phyloP scores from a whole-genome alignment of 2,329 filamentous ascomycete genomes.

The Cladosporium sp. region DNA sequence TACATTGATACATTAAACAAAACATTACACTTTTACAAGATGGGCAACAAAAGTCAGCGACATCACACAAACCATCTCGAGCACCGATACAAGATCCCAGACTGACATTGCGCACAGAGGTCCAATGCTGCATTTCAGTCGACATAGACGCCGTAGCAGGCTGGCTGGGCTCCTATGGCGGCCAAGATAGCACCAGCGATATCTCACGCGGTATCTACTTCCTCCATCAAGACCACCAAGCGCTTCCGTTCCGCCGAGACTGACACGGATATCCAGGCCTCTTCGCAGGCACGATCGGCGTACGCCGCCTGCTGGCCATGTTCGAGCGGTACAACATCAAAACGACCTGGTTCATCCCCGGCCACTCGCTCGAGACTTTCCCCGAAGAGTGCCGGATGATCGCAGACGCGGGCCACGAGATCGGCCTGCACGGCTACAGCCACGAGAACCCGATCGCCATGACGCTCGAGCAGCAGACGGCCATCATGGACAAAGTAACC shows the following conservation, averaged over 20 bases:
- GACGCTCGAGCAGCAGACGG: slow-evolving; percentile 67
- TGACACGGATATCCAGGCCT: slow-evolving; percentile 28
- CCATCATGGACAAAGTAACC: slow-evolving; percentile 59
- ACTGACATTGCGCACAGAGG: slow-evolving; percentile 15
- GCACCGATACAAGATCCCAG: not conserved
- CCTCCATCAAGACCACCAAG: not conserved
- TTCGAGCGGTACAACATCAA: slow-evolving; percentile 69
- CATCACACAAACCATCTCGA: not conserved
- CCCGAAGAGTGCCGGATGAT: slow-evolving; percentile 58
- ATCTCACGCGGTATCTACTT: slow-evolving; percentile 49
- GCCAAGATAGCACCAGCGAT: slow-evolving; percentile 65
- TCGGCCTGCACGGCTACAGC: slow-evolving; percentile 64
- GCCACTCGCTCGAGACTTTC: slow-evolving; percentile 59
- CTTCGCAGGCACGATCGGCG: slow-evolving; percentile 63
- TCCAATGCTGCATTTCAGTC: slow-evolving; percentile 40
- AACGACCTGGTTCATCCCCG: slow-evolving; percentile 60
- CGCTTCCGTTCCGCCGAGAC: not conserved
- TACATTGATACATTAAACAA: not conserved
- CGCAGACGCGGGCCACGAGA: slow-evolving; percentile 59
- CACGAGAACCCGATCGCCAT: slow-evolving; percentile 69
- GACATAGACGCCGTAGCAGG: slow-evolving; percentile 72
- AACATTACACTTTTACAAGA: not conserved
- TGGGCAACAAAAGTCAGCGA: slow-evolving; percentile 7
- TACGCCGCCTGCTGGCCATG: slow-evolving; percentile 60
- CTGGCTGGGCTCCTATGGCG: slow-evolving; percentile 69